Conservation (phyloP, 306 rosid species). For the Adenanthera pavonina region DNA sequence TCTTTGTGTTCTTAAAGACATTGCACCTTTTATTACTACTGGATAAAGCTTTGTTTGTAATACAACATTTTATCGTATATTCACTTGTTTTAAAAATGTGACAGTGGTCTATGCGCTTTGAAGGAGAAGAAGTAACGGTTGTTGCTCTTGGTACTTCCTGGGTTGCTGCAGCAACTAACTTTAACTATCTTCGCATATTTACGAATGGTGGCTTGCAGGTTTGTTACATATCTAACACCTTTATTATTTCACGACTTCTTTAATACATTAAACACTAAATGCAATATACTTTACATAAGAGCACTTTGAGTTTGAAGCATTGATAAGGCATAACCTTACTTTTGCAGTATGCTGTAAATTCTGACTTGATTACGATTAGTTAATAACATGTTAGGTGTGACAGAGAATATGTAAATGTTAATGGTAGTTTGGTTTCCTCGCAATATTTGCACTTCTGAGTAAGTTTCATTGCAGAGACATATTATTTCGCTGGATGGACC, state of each 20-base stretch:
- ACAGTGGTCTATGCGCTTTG: slow-evolving; percentile 99
- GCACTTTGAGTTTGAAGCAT: slow-evolving; percentile 22
- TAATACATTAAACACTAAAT: slow-evolving; percentile 7
- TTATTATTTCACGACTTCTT: background rate
- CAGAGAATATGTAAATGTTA: background rate
- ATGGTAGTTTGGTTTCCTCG: slow-evolving; percentile 20
- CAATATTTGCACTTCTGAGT: slow-evolving; percentile 37
- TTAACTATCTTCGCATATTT: slow-evolving; percentile 89
- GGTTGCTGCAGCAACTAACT: slow-evolving; percentile 94
- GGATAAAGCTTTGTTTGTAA: slow-evolving; percentile 4
- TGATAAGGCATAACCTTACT: slow-evolving; percentile 10
- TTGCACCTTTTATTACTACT: slow-evolving; percentile 11
- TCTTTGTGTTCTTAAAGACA: slow-evolving; percentile 21
- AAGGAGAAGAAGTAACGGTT: slow-evolving; percentile 91
- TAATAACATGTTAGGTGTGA: background rate
- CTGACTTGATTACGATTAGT: background rate
- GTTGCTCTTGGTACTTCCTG: slow-evolving; percentile 86
- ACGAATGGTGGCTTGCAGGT: slow-evolving; percentile 95
- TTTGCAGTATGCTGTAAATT: background rate
- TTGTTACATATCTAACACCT: slow-evolving; percentile 30
- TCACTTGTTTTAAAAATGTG: slow-evolving; percentile 45
- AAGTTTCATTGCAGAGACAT: slow-evolving; percentile 66
- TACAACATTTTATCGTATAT: slow-evolving; percentile 30
- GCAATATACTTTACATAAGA: background rate
- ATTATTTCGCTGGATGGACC: slow-evolving; percentile 84